Percentiles rank a stretch among this genome's conserved stretches.
Conservation (phyloP, 2,329 filamentous ascomycete species). For the Leptoxyphium fumago region DNA sequence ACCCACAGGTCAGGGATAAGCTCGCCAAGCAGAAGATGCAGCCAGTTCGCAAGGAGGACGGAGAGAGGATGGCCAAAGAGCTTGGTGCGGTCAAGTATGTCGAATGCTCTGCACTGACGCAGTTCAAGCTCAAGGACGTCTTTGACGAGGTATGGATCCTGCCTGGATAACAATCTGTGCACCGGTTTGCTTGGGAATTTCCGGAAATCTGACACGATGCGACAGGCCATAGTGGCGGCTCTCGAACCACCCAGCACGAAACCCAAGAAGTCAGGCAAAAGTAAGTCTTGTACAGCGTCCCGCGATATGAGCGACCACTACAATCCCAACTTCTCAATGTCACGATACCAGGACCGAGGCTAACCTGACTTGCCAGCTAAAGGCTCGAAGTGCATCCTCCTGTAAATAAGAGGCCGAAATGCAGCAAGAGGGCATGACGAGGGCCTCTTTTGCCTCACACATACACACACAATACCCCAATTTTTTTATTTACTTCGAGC, state of each 20-base stretch:
- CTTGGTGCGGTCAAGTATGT: slow-evolving; percentile 97
- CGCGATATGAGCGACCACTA: neutral
- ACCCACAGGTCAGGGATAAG: slow-evolving; percentile 76
- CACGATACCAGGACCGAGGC: neutral
- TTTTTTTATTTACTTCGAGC: too few relatives aligned
- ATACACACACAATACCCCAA: too few relatives aligned
- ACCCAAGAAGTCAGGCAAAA: slow-evolving; percentile 34
- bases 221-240: slow-evolving; percentile 83
- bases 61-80: slow-evolving; percentile 92
- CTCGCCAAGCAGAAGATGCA: slow-evolving; percentile 91
- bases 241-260: slow-evolving; percentile 76
- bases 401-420: neutral
- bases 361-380: neutral
- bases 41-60: slow-evolving; percentile 81
- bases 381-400: neutral
- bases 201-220: slow-evolving; percentile 8
- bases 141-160: slow-evolving; percentile 74
- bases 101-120: slow-evolving; percentile 93
- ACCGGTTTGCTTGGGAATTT: neutral
- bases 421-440: too few relatives aligned
- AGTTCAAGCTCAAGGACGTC: slow-evolving; percentile 97
- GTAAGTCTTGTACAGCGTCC: neutral
- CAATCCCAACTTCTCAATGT: too few relatives aligned
- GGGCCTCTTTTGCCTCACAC: too few relatives aligned
- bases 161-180: neutral